phyloP scores from a whole-genome alignment of 768 basidiomycete genomes.

The Tylopilus plumbeoviolaceoides region DNA sequence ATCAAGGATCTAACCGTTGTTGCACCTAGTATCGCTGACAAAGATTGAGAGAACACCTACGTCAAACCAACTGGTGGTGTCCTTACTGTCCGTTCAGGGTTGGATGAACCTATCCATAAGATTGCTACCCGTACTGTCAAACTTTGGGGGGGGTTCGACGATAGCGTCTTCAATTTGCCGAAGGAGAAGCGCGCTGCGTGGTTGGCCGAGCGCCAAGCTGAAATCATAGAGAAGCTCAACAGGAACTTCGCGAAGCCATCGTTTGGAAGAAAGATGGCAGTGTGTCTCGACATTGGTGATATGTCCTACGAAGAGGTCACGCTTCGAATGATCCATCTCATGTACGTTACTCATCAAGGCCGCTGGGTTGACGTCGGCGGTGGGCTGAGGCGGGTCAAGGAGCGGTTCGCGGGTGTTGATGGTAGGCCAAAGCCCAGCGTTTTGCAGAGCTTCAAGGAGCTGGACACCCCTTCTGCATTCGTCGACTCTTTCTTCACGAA shows the following conservation, averaged over 20 bases:
- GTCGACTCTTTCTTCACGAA: constrained; percentile 78
- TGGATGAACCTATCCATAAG: constrained; percentile 99
- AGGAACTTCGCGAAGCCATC: constrained; percentile 93
- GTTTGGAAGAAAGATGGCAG: constrained; percentile 96
- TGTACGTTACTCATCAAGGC: constrained; percentile 88
- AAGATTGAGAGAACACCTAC: constrained; percentile 93
- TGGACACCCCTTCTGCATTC: constrained; percentile 79
- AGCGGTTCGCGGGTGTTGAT: constrained; percentile 90
- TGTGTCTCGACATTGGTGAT: constrained; percentile 81
- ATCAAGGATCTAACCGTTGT: constrained; percentile 97
- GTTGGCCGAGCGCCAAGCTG: constrained; percentile 82
- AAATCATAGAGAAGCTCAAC: constrained; percentile 90
- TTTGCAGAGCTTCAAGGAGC: constrained; percentile 74
- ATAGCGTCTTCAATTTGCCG: constrained; percentile 90
- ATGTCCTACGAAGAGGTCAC: constrained; percentile 99
- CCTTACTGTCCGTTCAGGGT: constrained; percentile 93
- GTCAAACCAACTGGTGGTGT: constrained; percentile 92
- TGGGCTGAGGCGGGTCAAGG: constrained; percentile 93
- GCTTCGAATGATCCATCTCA: constrained; percentile 85
- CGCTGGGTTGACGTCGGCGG: constrained; percentile 95
- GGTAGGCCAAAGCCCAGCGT: constrained; percentile 78
- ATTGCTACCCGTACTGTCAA: constrained; percentile 96
- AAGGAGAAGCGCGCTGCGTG: constrained; percentile 93
- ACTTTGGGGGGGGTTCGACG: constrained; percentile 98
- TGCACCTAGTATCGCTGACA: constrained; percentile 87